These are phyloP conservation scores for Butyriboletus loyo DNA, from an alignment of 768 basidiomycete species.

Conservation along the genomic window DNA sequence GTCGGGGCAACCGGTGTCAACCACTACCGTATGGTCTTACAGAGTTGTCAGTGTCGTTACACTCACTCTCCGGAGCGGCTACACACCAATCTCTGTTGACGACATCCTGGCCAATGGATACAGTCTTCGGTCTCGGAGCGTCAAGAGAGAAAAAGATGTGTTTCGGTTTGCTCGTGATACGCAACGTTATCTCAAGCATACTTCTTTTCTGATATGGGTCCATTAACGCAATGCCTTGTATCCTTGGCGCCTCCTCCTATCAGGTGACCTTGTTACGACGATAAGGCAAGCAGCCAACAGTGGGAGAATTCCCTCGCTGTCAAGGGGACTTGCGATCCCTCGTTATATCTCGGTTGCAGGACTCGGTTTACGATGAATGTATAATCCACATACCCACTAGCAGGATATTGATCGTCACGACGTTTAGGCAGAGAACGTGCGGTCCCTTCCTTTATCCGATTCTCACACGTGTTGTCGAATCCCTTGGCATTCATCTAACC, in stretches of 20 bases:
- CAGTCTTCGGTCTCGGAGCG: too few species aligned
- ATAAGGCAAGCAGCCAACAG: not conserved
- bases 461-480: not conserved
- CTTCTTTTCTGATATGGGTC: not conserved
- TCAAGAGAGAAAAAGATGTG: too few species aligned
- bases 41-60: not conserved
- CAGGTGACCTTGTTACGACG: not conserved
- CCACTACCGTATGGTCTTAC: not conserved
- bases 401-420: not conserved
- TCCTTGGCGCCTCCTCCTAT: not conserved
- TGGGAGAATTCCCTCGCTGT: not conserved
- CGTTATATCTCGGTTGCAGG: not conserved
- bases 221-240: not conserved
- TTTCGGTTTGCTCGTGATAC: too few species aligned
- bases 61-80: not conserved
- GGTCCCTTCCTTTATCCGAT: not conserved
- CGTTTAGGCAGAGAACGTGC: not conserved
- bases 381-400: not conserved
- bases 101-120: not conserved
- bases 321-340: not conserved
- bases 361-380: not conserved
- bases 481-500: not conserved
- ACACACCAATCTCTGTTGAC: not conserved
- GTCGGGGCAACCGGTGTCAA: not conserved
- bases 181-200: not conserved